A percentile compares a stretch with the other conserved stretches of the same genome.
Evolutionary conservation across 306 rosid genomes (phyloP).

Genomic region (Cercis canadensis): DNA sequence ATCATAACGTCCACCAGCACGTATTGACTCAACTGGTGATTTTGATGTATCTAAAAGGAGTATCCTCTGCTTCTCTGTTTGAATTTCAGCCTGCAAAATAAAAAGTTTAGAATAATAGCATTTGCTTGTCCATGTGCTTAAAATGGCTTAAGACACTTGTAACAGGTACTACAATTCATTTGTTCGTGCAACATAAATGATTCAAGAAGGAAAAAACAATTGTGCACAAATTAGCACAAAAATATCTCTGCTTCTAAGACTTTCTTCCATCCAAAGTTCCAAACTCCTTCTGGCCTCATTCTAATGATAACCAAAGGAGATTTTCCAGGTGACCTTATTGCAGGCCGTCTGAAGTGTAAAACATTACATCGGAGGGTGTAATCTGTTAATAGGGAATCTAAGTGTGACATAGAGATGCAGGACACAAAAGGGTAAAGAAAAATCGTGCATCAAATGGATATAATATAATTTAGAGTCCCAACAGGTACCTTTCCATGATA

Average conservation of each 20-base stretch:
- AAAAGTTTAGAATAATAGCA: conserved; percentile 1
- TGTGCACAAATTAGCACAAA: background rate
- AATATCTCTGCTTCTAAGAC: conserved; percentile 2
- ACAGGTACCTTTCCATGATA: conserved; percentile 9
- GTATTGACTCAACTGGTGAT: conserved; percentile 87
- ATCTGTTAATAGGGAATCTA: background rate
- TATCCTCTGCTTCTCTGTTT: conserved; percentile 94
- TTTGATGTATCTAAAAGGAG: conserved; percentile 90
- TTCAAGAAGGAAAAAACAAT: background rate
- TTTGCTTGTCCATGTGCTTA: too few relatives aligned
- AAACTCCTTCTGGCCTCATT: background rate
- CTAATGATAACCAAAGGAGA: background rate
- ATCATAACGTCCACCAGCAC: conserved; percentile 94
- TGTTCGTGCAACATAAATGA: conserved; percentile 15
- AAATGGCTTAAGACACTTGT: background rate
- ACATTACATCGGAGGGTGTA: background rate
- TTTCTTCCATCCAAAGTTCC: background rate
- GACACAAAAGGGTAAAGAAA: background rate
- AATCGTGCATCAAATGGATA: conserved; percentile 2
- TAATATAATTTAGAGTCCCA: background rate
- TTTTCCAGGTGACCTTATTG: conserved; percentile 3
- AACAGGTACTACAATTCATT: conserved; percentile 1
- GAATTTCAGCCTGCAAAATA: conserved; percentile 84
- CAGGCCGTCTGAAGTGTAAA: conserved; percentile 20
- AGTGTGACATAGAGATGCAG: background rate